Base-by-base conservation (phyloP, 306 rosid species). In the Spatholobus suberectus region DNA sequence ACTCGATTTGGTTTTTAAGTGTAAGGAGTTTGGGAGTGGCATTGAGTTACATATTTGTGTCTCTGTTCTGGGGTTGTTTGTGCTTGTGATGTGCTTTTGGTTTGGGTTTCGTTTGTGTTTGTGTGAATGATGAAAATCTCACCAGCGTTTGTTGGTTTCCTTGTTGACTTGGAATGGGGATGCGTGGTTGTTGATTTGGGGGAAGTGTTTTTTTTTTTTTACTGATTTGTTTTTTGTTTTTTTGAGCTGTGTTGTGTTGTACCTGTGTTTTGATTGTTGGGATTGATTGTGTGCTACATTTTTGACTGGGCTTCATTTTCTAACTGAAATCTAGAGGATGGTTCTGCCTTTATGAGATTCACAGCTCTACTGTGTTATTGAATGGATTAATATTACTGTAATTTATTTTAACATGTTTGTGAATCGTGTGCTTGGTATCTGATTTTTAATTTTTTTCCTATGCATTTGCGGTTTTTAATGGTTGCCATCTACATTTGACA, bases 271-370 rank as follows among this genome's bases (percentile, higher is more conserved):
- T 67, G 43, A 49, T 70, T 34, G 54, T 23, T 71, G 70, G 70
- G 79, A 27, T 79, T 52, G 70, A 27, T 75, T 57, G 51, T 27
- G 47, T 70, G 79, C 27, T 27, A 8, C 62, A 9, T 40, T 69
- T 29, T 58, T 58, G 4, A 9, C 23, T 55, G 73, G 8, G 66
- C 55, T 38, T 35, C 38, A 9, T 35, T 61, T 27, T 37, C 32
- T 11, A 46, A 26, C 41, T n/a, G 10, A 70, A n/a, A 29, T 77
- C n/a, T 7, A 4, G 65, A 24, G n/a, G 55, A 71, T 41, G 15
- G 5, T 68, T 57, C 13, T 32, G 38, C 49, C 40, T 34, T 73
- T 17, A 20, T 75, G 78, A 6, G 23, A 20, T 59, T 70, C 5
- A 7, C 34, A 15, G 15, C 15, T 68, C 32, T 44, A 15, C 68